These are phyloP conservation scores for Mycena rebaudengoi DNA, from an alignment of 768 basidiomycete genomes.

Conservation along the genomic window DNA sequence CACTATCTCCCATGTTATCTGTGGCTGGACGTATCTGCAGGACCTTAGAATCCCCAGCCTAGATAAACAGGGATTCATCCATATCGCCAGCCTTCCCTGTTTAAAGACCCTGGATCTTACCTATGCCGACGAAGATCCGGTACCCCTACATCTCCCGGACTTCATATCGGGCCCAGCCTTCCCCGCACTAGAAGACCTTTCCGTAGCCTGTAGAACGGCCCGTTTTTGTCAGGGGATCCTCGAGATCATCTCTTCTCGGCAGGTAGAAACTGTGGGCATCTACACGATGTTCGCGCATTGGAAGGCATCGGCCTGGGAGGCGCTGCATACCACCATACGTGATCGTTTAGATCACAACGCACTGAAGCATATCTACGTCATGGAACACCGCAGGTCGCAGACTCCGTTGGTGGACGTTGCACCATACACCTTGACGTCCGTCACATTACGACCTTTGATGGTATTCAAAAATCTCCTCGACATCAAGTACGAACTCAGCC, in stretches of 20 bases:
- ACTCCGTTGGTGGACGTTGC: not conserved
- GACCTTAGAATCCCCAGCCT: not conserved
- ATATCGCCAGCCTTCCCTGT: not conserved
- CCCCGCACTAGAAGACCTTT: not conserved
- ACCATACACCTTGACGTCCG: slow-evolving; percentile 2
- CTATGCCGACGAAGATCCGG: not conserved
- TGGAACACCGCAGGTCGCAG: not conserved
- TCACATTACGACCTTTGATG: slow-evolving; percentile 6
- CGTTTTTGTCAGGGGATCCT: slow-evolving; percentile 8
- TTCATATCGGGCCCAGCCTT: slow-evolving; percentile 1
- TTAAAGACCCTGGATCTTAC: slow-evolving; percentile 3
- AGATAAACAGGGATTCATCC: slow-evolving; percentile 2
- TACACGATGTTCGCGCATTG: not conserved
- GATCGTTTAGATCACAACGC: not conserved
- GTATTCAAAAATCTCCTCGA: not conserved
- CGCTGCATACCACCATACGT: slow-evolving; percentile 6
- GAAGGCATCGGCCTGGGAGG: slow-evolving; percentile 12
- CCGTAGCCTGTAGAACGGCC: not conserved
- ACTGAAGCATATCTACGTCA: not conserved
- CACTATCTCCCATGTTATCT: slow-evolving; percentile 5
- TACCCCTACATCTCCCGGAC: not conserved
- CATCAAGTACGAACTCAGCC: not conserved
- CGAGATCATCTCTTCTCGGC: slow-evolving; percentile 10
- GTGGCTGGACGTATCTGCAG: slow-evolving; percentile 14
- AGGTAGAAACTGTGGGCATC: not conserved